phyloP scores from a whole-genome alignment of 1,139 yeast species.

The Magnusiomyces fungicola region DNA sequence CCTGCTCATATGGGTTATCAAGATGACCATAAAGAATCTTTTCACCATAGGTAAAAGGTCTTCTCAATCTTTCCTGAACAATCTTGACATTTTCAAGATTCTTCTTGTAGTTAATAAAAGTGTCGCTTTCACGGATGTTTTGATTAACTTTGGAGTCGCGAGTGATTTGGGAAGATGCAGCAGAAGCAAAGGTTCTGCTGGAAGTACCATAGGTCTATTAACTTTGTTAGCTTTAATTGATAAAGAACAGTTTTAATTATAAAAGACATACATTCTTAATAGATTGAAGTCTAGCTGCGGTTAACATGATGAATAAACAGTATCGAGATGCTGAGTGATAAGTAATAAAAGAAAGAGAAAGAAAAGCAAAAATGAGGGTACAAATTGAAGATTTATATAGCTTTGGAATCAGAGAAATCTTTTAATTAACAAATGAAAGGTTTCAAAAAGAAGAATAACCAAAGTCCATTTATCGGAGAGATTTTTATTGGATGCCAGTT shows the following conservation, averaged over 20 bases:
- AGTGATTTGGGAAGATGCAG: slow-evolving; percentile 52
- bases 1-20: slow-evolving; percentile 93
- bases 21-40: slow-evolving; percentile 93
- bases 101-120: slow-evolving; percentile 48
- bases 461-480: too few relatives aligned
- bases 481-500: too few relatives aligned
- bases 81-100: slow-evolving; percentile 70
- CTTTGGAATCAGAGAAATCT: too few relatives aligned
- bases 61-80: slow-evolving; percentile 77
- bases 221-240: too few relatives aligned
- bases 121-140: slow-evolving; percentile 80
- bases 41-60: slow-evolving; percentile 97
- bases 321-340: background rate
- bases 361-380: background rate
- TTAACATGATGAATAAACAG: background rate
- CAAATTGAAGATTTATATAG: too few relatives aligned
- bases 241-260: background rate
- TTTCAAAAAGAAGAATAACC: too few relatives aligned
- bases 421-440: too few relatives aligned
- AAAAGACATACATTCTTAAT: background rate
- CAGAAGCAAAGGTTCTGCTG: slow-evolving; percentile 63
- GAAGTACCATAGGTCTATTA: background rate
- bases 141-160: slow-evolving; percentile 89
- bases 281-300: too few relatives aligned
- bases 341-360: background rate